Conservation (phyloP, 768 basidiomycete species). For the Polyporus arcularius region DNA sequence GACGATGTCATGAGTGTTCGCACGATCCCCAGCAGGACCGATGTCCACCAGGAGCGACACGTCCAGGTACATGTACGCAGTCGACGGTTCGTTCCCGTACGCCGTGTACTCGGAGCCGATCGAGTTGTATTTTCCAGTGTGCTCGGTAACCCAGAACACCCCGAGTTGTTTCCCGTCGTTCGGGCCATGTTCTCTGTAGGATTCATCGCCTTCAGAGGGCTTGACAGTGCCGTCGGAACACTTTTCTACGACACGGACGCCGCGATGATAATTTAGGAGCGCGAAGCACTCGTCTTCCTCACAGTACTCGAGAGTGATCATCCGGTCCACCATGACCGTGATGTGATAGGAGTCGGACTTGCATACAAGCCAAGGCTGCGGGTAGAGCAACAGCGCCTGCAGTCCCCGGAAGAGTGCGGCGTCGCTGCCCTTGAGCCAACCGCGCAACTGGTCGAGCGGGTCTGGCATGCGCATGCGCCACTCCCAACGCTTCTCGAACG, state of each 20-base stretch:
- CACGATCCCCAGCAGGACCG: background rate
- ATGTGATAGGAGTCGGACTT: background rate
- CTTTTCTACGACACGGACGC: no score
- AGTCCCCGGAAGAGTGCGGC: background rate
- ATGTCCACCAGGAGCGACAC: background rate
- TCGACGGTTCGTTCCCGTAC: background rate
- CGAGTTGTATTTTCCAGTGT: background rate
- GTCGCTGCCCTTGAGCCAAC: conserved; percentile 15
- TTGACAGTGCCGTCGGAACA: no score
- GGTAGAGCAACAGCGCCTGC: background rate
- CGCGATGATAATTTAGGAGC: no score
- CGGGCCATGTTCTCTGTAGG: no score
- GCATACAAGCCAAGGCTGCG: background rate
- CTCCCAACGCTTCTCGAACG: background rate
- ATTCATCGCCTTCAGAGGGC: no score
- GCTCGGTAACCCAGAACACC: background rate
- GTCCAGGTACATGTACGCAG: background rate
- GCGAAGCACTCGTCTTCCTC: no score
- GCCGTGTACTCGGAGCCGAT: background rate
- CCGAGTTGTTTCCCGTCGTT: background rate
- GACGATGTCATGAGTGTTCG: background rate
- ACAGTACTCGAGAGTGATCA: background rate
- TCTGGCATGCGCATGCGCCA: no score
- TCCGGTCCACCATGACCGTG: background rate
- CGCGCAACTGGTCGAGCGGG: background rate